Evolutionary conservation across 164 flowering plant species (phyloP).

Genomic region (Pachysandra terminalis): DNA sequence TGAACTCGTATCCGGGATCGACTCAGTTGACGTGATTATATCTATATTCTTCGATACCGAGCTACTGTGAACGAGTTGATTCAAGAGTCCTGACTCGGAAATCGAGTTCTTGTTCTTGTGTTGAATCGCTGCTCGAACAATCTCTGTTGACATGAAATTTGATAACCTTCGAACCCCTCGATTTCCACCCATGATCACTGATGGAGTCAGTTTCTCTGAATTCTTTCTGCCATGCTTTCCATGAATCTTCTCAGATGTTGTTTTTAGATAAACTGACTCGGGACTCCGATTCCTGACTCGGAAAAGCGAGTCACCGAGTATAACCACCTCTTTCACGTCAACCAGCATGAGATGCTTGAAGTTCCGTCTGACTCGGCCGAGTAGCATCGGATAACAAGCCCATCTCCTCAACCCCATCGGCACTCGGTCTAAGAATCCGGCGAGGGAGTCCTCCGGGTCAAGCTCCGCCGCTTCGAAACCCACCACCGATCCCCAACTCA

Average conservation of each 20-base stretch:
- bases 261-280: conserved; percentile 38
- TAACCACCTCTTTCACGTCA: conserved; percentile 38
- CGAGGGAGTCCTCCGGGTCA: conserved; percentile 75
- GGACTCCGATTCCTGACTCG: conserved; percentile 46
- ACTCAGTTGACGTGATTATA: conserved; percentile 31
- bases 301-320: conserved; percentile 57
- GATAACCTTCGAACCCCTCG: conserved; percentile 63
- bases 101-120: conserved; percentile 50
- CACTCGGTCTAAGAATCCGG: conserved; percentile 67
- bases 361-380: conserved; percentile 67
- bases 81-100: conserved; percentile 56
- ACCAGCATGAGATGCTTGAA: conserved; percentile 69
- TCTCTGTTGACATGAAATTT: conserved; percentile 52
- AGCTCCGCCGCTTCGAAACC: conserved; percentile 71
- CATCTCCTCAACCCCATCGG: conserved; percentile 72
- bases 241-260: conserved; percentile 7
- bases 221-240: conserved; percentile 28
- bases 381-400: conserved; percentile 86
- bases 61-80: conserved; percentile 53
- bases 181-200: conserved; percentile 59
- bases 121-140: conserved; percentile 49
- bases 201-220: conserved; percentile 38
- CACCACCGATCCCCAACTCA: conserved; percentile 76
- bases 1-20: conserved; percentile 41
- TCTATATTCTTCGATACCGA: conserved; percentile 39